Evolutionary conservation across 2,329 filamentous ascomycete genomes (phyloP).

Genomic region (Cladobotryum mycophilum): DNA sequence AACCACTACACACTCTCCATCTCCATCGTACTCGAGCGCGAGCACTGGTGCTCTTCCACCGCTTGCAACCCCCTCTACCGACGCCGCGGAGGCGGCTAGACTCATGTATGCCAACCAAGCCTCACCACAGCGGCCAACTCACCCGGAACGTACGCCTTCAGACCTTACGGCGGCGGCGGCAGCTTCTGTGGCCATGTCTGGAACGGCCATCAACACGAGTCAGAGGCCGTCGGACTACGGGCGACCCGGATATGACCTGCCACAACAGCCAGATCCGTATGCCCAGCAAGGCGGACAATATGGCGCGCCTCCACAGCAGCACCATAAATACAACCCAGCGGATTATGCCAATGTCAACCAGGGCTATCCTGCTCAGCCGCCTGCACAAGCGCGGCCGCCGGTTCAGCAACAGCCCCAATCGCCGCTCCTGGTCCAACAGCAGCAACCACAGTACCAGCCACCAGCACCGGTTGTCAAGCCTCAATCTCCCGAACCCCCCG

Average conservation of each 20-base stretch:
- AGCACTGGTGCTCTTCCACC: conserved; percentile 7
- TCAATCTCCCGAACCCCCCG: conserved; percentile 31
- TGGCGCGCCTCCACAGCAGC: conserved; percentile 33
- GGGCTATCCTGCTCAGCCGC: conserved; percentile 32
- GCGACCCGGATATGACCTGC: conserved; percentile 28
- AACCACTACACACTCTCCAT: conserved; percentile 29
- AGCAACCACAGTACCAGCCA: conserved; percentile 31
- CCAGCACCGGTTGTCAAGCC: conserved; percentile 32
- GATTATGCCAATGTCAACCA: conserved; percentile 61
- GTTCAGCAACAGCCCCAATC: conserved; percentile 28
- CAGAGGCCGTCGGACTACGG: conserved; percentile 30
- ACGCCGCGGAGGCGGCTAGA: conserved; percentile 60
- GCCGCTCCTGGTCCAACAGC: conserved; percentile 28
- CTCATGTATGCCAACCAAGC: conserved; percentile 52
- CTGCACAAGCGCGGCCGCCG: conserved; percentile 25
- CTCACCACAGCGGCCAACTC: conserved; percentile 43
- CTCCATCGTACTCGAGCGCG: conserved; percentile 30
- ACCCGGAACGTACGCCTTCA: conserved; percentile 48
- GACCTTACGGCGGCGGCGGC: conserved; percentile 52
- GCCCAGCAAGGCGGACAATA: conserved; percentile 26
- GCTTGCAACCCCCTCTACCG: conserved; percentile 19
- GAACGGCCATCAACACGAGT: conserved; percentile 33
- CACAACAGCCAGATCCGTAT: conserved; percentile 30
- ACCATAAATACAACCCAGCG: conserved; percentile 69
- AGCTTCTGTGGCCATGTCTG: conserved; percentile 52